Conservation (phyloP, 1,139 yeast species). For the Blastobotrys petasosporus region DNA sequence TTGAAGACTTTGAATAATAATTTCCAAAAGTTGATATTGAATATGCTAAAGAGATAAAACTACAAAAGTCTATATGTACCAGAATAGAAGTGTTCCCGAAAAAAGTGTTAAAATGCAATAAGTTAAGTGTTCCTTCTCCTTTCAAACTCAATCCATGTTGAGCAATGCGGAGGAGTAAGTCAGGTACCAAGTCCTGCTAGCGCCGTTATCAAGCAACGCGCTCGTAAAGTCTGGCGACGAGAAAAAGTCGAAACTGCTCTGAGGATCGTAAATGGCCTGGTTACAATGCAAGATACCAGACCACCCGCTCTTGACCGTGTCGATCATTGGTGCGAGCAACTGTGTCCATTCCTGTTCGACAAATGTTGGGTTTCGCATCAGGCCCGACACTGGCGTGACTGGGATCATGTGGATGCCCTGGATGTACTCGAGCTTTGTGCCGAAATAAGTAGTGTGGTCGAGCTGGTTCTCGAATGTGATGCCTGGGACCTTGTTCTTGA, state of each 20-base stretch:
- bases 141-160: no score
- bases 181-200: constrained; percentile 83
- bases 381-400: constrained; percentile 76
- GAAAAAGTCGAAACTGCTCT: constrained; percentile 62
- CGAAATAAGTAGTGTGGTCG: constrained; percentile 89
- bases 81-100: no score
- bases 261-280: constrained; percentile 70
- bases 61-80: no score
- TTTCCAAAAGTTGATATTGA: no score
- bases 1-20: no score
- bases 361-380: constrained; percentile 60
- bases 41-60: no score
- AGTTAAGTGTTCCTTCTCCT: no score
- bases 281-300: constrained; percentile 75
- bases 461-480: constrained; percentile 77
- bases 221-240: constrained; percentile 43
- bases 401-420: constrained; percentile 97
- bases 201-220: constrained; percentile 72
- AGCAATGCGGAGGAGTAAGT: constrained; percentile 58
- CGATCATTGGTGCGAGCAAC: constrained; percentile 46
- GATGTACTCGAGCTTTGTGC: constrained; percentile 67
- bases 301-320: constrained; percentile 71
- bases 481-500: constrained; percentile 67
- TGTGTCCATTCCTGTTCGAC: constrained; percentile 78
- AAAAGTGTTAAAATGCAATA: no score